phyloP scores from a whole-genome alignment of 257 asterid species.

The Verbascum thapsus region DNA sequence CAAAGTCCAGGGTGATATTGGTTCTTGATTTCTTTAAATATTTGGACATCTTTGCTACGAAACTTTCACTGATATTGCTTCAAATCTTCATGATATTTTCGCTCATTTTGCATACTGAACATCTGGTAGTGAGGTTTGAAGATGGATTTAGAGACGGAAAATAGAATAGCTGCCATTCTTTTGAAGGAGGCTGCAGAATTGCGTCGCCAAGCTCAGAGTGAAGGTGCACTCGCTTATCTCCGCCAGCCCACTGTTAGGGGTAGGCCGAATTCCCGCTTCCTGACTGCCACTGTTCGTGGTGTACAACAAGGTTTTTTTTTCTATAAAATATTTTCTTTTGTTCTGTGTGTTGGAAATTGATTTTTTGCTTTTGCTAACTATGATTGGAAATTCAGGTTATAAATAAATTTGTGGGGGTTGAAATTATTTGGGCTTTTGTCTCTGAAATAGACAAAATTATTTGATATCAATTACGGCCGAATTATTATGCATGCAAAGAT shows the following conservation, averaged over 20 bases:
- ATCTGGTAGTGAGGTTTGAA: constrained; percentile 22
- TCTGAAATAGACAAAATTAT: background rate
- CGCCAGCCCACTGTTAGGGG: constrained; percentile 63
- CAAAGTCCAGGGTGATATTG: background rate
- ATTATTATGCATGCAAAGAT: background rate
- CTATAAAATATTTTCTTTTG: background rate
- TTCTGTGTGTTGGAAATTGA: too few species aligned
- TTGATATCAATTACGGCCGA: background rate
- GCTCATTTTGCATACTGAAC: background rate
- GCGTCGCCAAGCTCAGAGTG: constrained; percentile 78
- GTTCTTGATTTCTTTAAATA: background rate
- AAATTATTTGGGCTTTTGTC: background rate
- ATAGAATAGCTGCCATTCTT: constrained; percentile 82
- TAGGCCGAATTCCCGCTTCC: constrained; percentile 90
- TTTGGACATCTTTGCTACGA: background rate
- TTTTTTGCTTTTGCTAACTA: too few species aligned
- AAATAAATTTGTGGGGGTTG: background rate
- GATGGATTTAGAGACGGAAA: constrained; percentile 92
- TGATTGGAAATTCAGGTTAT: constrained; percentile 19
- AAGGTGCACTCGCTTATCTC: constrained; percentile 87
- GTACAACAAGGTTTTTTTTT: constrained; percentile 78
- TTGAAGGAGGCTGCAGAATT: constrained; percentile 90
- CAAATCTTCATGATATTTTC: constrained; percentile 8
- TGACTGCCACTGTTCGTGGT: constrained; percentile 93
- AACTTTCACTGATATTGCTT: constrained; percentile 5